Evolutionary conservation across 331 rosid genomes (phyloP), one percentile per base, ranked within the genome.

Genomic region (Malus hybrid): DNA sequence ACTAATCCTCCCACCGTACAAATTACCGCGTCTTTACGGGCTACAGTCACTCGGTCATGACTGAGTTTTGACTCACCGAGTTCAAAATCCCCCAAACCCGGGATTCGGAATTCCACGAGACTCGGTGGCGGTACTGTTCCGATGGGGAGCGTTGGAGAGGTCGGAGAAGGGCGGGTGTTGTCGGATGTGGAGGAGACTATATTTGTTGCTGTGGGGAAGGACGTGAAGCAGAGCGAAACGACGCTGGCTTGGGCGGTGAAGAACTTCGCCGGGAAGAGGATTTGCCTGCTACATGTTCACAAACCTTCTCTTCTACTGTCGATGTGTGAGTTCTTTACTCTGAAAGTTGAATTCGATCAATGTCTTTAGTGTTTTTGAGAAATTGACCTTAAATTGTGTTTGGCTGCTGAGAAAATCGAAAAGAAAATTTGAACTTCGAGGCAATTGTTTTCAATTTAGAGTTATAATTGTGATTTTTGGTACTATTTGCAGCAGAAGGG

Each of bases 221-320:
- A 79, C 75, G 73, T 74, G 5, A 75, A 83, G 67, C 86, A 84
- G 81, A 82, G 80, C 73, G 54, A 80, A 48, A 68, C 82, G 52
- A 70, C 84, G 72, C 80, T 93, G 76, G 70, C 79, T 59, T 93
- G 98, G 97, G 81, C 88, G 7, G 32, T 73, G 2, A 76, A 80
- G 13, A 91, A 85, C 65, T 89, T 89, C 68, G 16, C 84, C 0
- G 85, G 84, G 56, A 93, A 85, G 76, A 76, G 22, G 12, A 85
- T 93, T 5, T 93, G 97, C 71, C 75, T 93, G 65, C 92, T 91
- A 52, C 98, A 93, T 31, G 85, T 91, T 85, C 88, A 87, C 50
- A 80, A 39, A 10, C 81, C 87, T 9, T 15, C 84, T 29, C 78
- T 1, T 54, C 31, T 42, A 7, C 64, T 66, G 77, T 46, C 87